Evolutionary conservation across 768 basidiomycete species (phyloP).

Genomic region (Sarcodon sp.): DNA sequence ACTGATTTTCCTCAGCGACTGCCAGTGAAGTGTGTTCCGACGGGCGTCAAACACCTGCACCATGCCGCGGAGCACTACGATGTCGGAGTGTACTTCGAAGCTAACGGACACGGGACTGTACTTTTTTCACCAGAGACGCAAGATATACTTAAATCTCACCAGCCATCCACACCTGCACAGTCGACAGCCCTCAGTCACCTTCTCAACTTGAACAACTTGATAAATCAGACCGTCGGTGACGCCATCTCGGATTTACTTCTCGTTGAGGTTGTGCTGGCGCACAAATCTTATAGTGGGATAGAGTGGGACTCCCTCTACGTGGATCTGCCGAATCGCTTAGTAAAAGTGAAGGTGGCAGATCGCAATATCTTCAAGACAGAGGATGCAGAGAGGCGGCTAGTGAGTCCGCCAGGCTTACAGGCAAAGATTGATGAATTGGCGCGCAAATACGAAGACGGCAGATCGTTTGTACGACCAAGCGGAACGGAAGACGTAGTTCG

Average conservation of each 20-base stretch:
- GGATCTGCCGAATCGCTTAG: slow-evolving; percentile 89
- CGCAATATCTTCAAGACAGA: slow-evolving; percentile 77
- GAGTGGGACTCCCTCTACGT: slow-evolving; percentile 92
- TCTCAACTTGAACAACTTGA: slow-evolving; percentile 64
- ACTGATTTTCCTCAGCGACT: slow-evolving; percentile 42
- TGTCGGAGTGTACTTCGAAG: slow-evolving; percentile 98
- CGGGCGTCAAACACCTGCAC: slow-evolving; percentile 96
- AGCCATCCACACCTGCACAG: slow-evolving; percentile 76
- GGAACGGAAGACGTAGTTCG: slow-evolving; percentile 98
- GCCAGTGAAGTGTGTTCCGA: slow-evolving; percentile 89
- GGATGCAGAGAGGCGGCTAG: slow-evolving; percentile 86
- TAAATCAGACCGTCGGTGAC: slow-evolving; percentile 98
- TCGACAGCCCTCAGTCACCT: slow-evolving; percentile 70
- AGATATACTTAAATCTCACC: slow-evolving; percentile 41
- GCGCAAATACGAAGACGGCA: slow-evolving; percentile 65
- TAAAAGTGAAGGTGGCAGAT: slow-evolving; percentile 84
- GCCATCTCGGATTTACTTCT: slow-evolving; percentile 93
- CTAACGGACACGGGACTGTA: slow-evolving; percentile 97
- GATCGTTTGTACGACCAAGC: slow-evolving; percentile 91
- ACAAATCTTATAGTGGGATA: slow-evolving; percentile 68
- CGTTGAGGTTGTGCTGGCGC: slow-evolving; percentile 84
- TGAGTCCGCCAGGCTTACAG: slow-evolving; percentile 72
- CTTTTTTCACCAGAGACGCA: slow-evolving; percentile 77
- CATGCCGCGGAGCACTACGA: slow-evolving; percentile 92
- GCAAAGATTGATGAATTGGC: slow-evolving; percentile 72